Conservation (phyloP, 2,329 filamentous ascomycete genomes). For the Aspergillus udagawae region DNA sequence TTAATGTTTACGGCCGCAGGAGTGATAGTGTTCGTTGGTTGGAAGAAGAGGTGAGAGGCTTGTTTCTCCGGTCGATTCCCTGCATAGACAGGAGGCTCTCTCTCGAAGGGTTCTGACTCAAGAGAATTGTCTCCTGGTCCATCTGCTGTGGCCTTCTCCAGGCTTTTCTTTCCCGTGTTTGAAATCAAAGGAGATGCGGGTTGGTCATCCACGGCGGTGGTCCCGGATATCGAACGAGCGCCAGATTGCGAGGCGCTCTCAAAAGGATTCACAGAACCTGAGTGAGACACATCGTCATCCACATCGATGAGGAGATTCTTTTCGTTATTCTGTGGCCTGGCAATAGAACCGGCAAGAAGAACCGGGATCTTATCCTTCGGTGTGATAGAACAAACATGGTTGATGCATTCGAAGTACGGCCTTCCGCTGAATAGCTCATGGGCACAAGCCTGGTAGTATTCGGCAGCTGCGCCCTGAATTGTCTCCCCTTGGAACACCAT, state of each 20-base stretch:
- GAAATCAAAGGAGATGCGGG: not conserved
- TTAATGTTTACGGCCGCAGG: slow-evolving; percentile 13
- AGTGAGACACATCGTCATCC: slow-evolving; percentile 9
- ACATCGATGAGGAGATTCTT: slow-evolving; percentile 17
- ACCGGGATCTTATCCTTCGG: slow-evolving; percentile 18
- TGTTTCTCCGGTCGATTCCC: slow-evolving; percentile 1
- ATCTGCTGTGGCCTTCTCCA: not conserved
- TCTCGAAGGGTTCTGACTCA: not conserved
- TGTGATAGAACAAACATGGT: slow-evolving; percentile 41
- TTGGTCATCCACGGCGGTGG: slow-evolving; percentile 3
- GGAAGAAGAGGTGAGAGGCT: slow-evolving; percentile 10
- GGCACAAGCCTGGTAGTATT: slow-evolving; percentile 44
- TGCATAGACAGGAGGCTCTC: not conserved
- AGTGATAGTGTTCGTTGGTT: slow-evolving; percentile 3
- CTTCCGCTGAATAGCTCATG: slow-evolving; percentile 40
- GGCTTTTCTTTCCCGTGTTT: not conserved
- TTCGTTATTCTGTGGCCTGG: not conserved
- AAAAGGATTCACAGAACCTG: not conserved
- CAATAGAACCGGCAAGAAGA: slow-evolving; percentile 1
- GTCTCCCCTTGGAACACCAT: slow-evolving; percentile 22
- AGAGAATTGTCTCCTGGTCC: not conserved
- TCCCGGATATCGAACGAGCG: not conserved
- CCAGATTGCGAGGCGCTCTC: not conserved
- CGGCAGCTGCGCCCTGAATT: slow-evolving; percentile 35
- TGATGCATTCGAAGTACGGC: slow-evolving; percentile 42